A percentile compares a stretch with the other conserved stretches of the same genome.
These are phyloP conservation scores for Pulveroboletus frians DNA, from an alignment of 768 basidiomycete species.

Conservation along the genomic window DNA sequence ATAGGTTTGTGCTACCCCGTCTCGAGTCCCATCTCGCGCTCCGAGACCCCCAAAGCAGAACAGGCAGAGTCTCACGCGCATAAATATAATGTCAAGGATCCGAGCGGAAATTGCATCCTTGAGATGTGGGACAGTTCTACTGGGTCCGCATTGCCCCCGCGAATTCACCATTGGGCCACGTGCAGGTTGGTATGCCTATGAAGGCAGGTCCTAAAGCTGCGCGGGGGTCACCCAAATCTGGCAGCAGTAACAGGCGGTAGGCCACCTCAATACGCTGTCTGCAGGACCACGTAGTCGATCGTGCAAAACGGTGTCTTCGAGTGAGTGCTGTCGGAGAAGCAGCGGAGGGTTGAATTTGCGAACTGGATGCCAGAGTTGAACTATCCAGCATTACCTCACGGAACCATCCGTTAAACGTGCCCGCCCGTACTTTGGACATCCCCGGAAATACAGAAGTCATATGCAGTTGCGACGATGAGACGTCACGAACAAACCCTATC, in stretches of 20 bases:
- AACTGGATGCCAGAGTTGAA: not conserved
- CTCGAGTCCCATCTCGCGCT: not conserved
- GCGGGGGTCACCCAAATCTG: not conserved
- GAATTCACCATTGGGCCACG: not conserved
- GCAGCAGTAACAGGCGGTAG: no score
- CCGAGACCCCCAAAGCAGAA: not conserved
- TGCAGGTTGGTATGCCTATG: no score
- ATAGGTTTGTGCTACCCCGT: not conserved
- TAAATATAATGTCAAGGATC: not conserved
- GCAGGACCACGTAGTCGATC: not conserved
- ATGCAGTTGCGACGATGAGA: no score
- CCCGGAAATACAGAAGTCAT: not conserved
- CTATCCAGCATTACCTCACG: conserved; percentile 4
- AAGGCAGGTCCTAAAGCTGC: no score
- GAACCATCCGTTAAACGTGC: conserved; percentile 3
- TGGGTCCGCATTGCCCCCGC: not conserved
- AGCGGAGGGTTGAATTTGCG: conserved; percentile 4
- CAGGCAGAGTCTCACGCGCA: not conserved
- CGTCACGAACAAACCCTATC: not conserved
- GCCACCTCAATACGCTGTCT: not conserved
- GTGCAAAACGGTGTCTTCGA: conserved; percentile 5
- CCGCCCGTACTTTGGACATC: not conserved
- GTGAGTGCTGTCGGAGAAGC: conserved; percentile 10
- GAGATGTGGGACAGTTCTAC: not conserved
- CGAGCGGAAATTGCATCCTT: not conserved